phyloP scores from a whole-genome alignment of 179 eudicot genomes.

The Silene vulgaris region DNA sequence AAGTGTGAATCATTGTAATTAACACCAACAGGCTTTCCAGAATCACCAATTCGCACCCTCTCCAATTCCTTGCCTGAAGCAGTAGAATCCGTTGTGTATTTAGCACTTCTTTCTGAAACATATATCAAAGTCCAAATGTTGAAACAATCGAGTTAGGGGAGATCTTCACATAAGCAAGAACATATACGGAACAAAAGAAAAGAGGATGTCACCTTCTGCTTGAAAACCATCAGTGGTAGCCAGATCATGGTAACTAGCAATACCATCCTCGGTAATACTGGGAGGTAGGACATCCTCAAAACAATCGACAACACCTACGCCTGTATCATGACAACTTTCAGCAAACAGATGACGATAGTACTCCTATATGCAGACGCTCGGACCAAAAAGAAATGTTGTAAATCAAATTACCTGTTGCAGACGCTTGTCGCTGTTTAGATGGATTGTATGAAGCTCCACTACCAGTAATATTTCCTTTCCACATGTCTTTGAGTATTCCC shows the following conservation, averaged over 20 bases:
- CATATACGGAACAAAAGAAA: neutral
- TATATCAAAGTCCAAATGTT: conserved; percentile 7
- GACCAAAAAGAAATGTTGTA: neutral
- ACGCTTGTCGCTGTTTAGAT: conserved; percentile 40
- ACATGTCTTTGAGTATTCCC: conserved; percentile 65
- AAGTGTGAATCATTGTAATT: conserved; percentile 29
- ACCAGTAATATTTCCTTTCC: conserved; percentile 70
- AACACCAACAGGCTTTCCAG: conserved; percentile 28
- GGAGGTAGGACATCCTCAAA: conserved; percentile 29
- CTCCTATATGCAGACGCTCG: neutral
- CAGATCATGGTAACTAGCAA: conserved; percentile 27
- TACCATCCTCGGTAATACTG: conserved; percentile 30
- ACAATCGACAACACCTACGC: conserved; percentile 33
- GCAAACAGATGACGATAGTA: conserved; percentile 10
- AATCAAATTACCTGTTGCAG: conserved; percentile 42
- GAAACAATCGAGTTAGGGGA: conserved; percentile 12
- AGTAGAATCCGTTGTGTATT: conserved; percentile 26
- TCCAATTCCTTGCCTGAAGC: conserved; percentile 29
- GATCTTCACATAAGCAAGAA: neutral
- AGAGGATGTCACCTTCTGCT: conserved; percentile 32
- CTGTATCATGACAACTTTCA: conserved; percentile 25
- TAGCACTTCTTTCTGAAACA: conserved; percentile 31
- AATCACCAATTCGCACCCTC: conserved; percentile 24
- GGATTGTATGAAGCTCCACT: conserved; percentile 56
- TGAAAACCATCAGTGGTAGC: conserved; percentile 24